These are phyloP conservation scores for Camillea tinctor DNA, from an alignment of 2,329 filamentous ascomycete species.

Conservation along the genomic window DNA sequence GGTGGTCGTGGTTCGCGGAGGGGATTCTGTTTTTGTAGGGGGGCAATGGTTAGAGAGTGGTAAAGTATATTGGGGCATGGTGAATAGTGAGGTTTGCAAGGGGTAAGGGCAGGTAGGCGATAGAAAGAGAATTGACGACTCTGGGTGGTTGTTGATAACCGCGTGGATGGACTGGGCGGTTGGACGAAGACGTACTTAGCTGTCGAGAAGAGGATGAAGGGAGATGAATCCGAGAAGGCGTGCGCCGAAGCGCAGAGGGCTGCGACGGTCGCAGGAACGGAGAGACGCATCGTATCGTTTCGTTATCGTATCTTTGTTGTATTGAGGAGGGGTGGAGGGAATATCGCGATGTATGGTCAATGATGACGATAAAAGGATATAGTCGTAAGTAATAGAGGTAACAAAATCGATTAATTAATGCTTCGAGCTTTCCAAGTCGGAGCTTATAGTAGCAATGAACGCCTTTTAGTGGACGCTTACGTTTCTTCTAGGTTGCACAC, in stretches of 20 bases:
- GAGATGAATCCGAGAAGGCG: constrained; percentile 83
- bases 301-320: constrained; percentile 1
- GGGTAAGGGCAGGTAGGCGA: no score
- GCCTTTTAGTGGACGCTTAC: no score
- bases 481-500: neutral
- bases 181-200: constrained; percentile 60
- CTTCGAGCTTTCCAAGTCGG: neutral
- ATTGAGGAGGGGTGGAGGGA: neutral
- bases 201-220: constrained; percentile 85
- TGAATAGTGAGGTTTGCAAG: no score
- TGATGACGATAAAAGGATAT: neutral
- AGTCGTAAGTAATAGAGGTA: neutral
- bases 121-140: no score
- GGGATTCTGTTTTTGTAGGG: constrained; percentile 14
- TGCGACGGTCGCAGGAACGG: constrained; percentile 48
- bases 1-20: constrained; percentile 34
- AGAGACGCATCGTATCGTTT: constrained; percentile 52
- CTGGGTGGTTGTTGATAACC: no score
- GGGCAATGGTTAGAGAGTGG: constrained; percentile 8
- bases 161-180: neutral
- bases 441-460: neutral
- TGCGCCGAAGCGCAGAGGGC: constrained; percentile 58
- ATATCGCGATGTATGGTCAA: neutral
- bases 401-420: neutral
- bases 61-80: neutral